Evolutionary conservation across 805 yeast genomes (phyloP).

Genomic region (Myxozyma kluyveri): DNA sequence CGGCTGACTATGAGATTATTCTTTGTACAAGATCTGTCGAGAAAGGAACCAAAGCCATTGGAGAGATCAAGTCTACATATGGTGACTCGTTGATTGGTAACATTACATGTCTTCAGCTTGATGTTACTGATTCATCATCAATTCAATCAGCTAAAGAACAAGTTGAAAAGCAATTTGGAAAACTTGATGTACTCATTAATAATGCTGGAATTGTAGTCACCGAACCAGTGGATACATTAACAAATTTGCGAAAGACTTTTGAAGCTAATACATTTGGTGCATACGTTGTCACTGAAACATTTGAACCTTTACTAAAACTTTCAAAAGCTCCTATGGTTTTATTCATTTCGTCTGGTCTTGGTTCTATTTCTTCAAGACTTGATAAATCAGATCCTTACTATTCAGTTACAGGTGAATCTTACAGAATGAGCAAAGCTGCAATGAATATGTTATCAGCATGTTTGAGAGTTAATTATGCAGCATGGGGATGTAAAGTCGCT

Average conservation of each 20-base stretch:
- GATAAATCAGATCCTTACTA: background rate
- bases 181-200: conserved; percentile 7
- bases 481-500: background rate
- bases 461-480: background rate
- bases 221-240: background rate
- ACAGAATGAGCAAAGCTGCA: background rate
- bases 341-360: background rate
- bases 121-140: background rate
- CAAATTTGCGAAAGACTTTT: background rate
- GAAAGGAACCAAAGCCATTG: background rate
- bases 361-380: background rate
- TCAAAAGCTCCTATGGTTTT: background rate
- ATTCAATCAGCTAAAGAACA: background rate
- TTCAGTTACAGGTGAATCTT: background rate
- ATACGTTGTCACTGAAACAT: background rate
- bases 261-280: conserved; percentile 4
- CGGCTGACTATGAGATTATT: background rate
- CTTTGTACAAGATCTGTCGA: background rate
- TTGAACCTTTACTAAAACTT: background rate
- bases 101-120: background rate
- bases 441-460: background rate
- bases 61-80: background rate
- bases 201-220: conserved; percentile 5
- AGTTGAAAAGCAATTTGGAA: conserved; percentile 1
- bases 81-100: background rate